phyloP scores from a whole-genome alignment of 352 stramenopile species.

The Phytophthora gonapodyides region DNA sequence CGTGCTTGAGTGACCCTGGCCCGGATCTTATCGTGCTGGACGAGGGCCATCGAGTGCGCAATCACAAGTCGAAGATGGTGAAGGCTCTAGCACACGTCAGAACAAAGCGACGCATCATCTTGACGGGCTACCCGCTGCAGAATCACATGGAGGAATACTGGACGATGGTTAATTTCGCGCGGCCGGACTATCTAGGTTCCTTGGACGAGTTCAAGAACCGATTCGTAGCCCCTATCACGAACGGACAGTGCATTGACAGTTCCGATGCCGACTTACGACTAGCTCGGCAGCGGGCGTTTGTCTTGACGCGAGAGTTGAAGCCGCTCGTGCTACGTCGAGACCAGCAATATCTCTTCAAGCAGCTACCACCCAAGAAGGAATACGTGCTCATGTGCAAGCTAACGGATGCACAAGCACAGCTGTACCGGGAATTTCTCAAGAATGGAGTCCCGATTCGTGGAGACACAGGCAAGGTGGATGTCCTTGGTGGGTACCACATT shows the following conservation, averaged over 20 bases:
- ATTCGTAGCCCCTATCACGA: constrained; percentile 91
- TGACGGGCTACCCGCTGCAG: constrained; percentile 96
- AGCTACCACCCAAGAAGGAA: constrained; percentile 89
- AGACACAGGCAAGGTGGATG: constrained; percentile 57
- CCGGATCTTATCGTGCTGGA: constrained; percentile 89
- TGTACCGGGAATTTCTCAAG: constrained; percentile 80
- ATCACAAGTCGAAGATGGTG: constrained; percentile 91
- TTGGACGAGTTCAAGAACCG: constrained; percentile 90
- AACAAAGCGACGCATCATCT: constrained; percentile 89
- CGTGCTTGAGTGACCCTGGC: constrained; percentile 67
- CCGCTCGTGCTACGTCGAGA: constrained; percentile 85
- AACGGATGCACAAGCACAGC: constrained; percentile 64
- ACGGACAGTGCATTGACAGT: constrained; percentile 84
- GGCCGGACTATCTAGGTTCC: constrained; percentile 78
- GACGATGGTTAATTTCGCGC: constrained; percentile 92
- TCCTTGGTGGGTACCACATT: constrained; percentile 87
- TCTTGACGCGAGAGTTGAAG: constrained; percentile 84
- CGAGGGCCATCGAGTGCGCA: constrained; percentile 88
- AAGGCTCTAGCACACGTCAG: constrained; percentile 82
- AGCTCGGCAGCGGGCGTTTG: constrained; percentile 74
- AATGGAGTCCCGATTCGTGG: constrained; percentile 66
- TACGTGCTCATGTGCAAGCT: constrained; percentile 88
- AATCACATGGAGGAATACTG: constrained; percentile 96
- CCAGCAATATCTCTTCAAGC: constrained; percentile 81
- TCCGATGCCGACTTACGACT: constrained; percentile 69